Conservation (phyloP, 1,284 basidiomycete genomes). For the Taiwanofungus camphoratus region DNA sequence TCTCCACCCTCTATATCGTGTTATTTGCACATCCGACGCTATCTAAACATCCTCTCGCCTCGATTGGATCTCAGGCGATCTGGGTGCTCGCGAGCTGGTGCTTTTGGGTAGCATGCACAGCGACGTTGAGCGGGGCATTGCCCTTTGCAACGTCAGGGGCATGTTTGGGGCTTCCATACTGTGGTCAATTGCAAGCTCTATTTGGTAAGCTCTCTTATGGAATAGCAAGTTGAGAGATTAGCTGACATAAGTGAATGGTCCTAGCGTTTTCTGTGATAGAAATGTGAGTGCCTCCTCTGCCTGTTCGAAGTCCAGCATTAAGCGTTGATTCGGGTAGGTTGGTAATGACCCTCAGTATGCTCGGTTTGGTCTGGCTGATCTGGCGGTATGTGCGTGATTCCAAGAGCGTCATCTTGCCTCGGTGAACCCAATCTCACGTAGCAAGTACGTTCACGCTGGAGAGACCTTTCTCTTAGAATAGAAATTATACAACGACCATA, state of each 20-base stretch:
- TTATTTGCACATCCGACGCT: constrained; percentile 52
- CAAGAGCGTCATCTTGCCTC: background rate
- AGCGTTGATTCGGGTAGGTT: constrained; percentile 32
- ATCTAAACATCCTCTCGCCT: constrained; percentile 43
- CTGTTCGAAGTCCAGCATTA: no score
- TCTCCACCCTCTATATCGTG: constrained; percentile 42
- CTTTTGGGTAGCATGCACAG: constrained; percentile 50
- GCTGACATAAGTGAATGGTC: no score
- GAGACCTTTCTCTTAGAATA: no score
- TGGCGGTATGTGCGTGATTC: constrained; percentile 31
- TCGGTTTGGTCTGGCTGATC: constrained; percentile 39
- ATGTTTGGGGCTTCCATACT: constrained; percentile 44
- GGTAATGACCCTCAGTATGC: constrained; percentile 39
- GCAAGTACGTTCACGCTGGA: no score
- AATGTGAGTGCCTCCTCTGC: constrained; percentile 31
- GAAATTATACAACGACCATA: no score
- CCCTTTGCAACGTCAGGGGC: constrained; percentile 31
- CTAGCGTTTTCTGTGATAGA: constrained; percentile 40
- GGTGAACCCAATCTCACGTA: background rate
- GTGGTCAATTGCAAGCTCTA: constrained; percentile 44
- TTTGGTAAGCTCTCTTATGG: constrained; percentile 36
- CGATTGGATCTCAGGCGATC: constrained; percentile 49
- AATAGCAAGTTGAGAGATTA: no score
- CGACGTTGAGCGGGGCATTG: constrained; percentile 39
- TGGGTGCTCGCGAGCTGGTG: constrained; percentile 52